phyloP scores from a whole-genome alignment of 768 basidiomycete genomes.

The Phanerochaete sordida region DNA sequence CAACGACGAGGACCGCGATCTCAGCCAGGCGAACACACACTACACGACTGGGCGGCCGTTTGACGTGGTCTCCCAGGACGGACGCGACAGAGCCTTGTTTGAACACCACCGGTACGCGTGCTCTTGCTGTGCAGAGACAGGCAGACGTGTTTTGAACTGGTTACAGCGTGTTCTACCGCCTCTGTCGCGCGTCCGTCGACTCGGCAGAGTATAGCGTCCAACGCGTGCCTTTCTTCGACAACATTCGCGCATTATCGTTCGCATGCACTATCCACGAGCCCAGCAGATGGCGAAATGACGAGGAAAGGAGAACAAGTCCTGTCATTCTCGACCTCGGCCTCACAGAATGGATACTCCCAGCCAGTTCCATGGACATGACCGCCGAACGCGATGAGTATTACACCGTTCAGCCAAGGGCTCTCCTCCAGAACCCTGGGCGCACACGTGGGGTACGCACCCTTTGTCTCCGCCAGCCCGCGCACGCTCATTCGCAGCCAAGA shows the following conservation, averaged over 20 bases:
- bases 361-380: constrained; percentile 6
- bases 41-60: constrained; percentile 11
- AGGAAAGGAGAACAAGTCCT: constrained; percentile 30
- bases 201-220: constrained; percentile 28
- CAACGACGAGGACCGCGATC: constrained; percentile 14
- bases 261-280: constrained; percentile 31
- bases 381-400: constrained; percentile 10
- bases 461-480: background rate
- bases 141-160: background rate
- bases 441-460: background rate
- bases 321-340: constrained; percentile 36
- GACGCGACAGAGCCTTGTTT: constrained; percentile 16
- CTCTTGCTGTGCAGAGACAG: background rate
- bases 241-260: constrained; percentile 33
- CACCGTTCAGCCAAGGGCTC: constrained; percentile 13
- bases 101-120: constrained; percentile 24
- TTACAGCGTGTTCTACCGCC: constrained; percentile 15
- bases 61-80: background rate
- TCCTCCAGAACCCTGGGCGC: constrained; percentile 11
- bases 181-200: constrained; percentile 19
- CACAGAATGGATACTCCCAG: constrained; percentile 34
- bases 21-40: constrained; percentile 21
- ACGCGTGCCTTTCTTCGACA: constrained; percentile 29
- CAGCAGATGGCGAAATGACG: constrained; percentile 28
- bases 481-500: background rate